A percentile compares a stretch with the other conserved stretches of the same genome.
Evolutionary conservation across 1,284 basidiomycete species (phyloP).

Genomic region (Porogramme epimiltina): DNA sequence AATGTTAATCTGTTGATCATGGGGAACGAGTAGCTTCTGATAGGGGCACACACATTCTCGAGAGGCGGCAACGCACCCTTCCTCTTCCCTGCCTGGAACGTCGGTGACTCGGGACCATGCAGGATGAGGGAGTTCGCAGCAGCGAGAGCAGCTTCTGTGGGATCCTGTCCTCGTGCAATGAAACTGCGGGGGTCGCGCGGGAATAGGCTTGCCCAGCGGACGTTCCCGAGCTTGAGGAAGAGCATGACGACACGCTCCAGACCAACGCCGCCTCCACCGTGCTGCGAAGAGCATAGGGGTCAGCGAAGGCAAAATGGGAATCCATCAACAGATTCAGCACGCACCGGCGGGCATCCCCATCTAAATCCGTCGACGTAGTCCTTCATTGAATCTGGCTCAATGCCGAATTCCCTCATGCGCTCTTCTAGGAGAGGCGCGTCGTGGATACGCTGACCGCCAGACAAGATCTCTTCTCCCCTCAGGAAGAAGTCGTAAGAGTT

Average conservation of each 20-base stretch:
- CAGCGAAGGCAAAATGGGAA: neutral
- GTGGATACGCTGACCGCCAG: conserved; percentile 71
- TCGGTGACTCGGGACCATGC: conserved; percentile 34
- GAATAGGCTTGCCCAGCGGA: conserved; percentile 66
- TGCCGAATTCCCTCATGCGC: conserved; percentile 54
- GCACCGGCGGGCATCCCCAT: conserved; percentile 61
- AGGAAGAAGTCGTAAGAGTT: conserved; percentile 81
- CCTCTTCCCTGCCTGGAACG: conserved; percentile 27
- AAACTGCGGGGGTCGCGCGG: conserved; percentile 62
- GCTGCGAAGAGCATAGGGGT: conserved; percentile 12
- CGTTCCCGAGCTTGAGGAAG: conserved; percentile 64
- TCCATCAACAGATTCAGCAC: too few species aligned
- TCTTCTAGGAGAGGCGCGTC: conserved; percentile 58
- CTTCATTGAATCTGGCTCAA: conserved; percentile 55
- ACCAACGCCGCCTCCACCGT: conserved; percentile 38
- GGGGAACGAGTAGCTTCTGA: too few species aligned
- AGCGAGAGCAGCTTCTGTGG: conserved; percentile 27
- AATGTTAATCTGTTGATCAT: too few species aligned
- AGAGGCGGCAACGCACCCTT: conserved; percentile 35
- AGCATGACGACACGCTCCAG: conserved; percentile 70
- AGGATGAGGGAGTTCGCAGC: conserved; percentile 32
- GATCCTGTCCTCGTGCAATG: conserved; percentile 29
- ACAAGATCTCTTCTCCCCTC: conserved; percentile 74
- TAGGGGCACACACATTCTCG: conserved; percentile 35
- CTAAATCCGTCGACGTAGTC: conserved; percentile 70